Evolutionary conservation across 2,329 filamentous ascomycete species (phyloP), one percentile per base, ranked within the genome.

Genomic region (Fusarium tanahbumbuense): DNA sequence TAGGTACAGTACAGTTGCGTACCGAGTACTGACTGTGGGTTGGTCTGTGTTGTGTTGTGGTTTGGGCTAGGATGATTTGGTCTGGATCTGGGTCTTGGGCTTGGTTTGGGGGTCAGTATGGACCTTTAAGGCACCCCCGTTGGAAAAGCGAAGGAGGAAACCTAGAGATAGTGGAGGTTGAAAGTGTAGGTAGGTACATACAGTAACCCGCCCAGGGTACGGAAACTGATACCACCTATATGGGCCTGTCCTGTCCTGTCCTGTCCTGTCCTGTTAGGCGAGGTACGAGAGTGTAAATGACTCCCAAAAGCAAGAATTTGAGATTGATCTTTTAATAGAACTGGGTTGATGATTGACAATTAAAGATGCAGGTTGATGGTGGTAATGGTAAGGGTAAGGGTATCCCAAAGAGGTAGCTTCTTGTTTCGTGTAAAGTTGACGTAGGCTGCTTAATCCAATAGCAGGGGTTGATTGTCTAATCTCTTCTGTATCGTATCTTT

Each of bases 1-100:
- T 27, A 46, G 44, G 23, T n/a, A 27, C 44, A 46, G 16, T 46
- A 45, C 30, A 32, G 15, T 32, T 32, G 30, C 30, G 32, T 34
- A 34, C 8, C 5, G 16, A 34, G 32, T 37, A n/a, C 32, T n/a
- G 34, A n/a, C 44, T 27, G 44, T 40, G 42, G 58, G 20, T 40
- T 65, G 34, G 47, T 48, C 58, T 47, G 32, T 37, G 34, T 34
- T 47, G 27, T 60, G 56, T 52, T 52, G 48, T 52, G 48, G 22
- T 34, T 37, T 50, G 47, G 22, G 47, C 30, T 37, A 50, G 47
- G 48, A 41, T 52, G 48, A 18, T 25, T 52, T 52, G 48, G 48
- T 52, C 48, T 52, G 32, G 48, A 41, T 52, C 32, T 52, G 32
- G 41, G 41, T 56, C 28, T 48, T 37, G 41, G 60, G 44, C 48